phyloP scores from a whole-genome alignment of 2,329 filamentous ascomycete species.

The Stenocarpella maydis region DNA sequence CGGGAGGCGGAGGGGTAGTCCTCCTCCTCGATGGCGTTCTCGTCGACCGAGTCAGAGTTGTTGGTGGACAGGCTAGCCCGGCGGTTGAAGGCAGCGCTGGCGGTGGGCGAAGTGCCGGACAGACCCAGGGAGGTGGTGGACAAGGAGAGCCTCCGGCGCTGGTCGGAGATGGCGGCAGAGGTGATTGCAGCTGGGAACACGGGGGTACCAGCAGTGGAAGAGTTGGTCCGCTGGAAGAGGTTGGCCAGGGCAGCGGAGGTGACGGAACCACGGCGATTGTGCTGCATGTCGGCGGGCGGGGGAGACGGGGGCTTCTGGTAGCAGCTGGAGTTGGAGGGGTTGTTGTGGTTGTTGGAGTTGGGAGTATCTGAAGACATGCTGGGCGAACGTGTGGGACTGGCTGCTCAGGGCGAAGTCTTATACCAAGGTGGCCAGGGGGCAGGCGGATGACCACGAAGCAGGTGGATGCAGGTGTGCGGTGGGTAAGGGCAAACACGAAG shows the following conservation, averaged over 20 bases:
- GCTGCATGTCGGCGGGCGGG: conserved; percentile 43
- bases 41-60: conserved; percentile 70
- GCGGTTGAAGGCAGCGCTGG: conserved; percentile 58
- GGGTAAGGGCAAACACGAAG: conserved; percentile 11
- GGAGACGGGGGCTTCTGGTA: conserved; percentile 42
- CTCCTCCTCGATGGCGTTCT: conserved; percentile 77
- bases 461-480: conserved; percentile 2
- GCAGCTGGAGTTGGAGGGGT: conserved; percentile 39
- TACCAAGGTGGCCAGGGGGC: neutral
- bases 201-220: conserved; percentile 51
- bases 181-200: conserved; percentile 55
- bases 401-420: conserved; percentile 24
- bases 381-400: conserved; percentile 17
- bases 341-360: conserved; percentile 41
- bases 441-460: neutral
- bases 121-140: conserved; percentile 66
- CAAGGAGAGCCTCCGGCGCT: conserved; percentile 76
- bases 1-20: conserved; percentile 60
- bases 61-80: conserved; percentile 76
- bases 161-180: conserved; percentile 59
- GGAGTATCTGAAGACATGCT: conserved; percentile 44
- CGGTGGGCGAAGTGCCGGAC: conserved; percentile 74
- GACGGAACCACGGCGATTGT: conserved; percentile 63
- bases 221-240: conserved; percentile 67
- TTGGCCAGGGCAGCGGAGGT: conserved; percentile 64